Evolutionary conservation across 1,139 yeast genomes (phyloP).

Genomic region (Kodamaea arcana): DNA sequence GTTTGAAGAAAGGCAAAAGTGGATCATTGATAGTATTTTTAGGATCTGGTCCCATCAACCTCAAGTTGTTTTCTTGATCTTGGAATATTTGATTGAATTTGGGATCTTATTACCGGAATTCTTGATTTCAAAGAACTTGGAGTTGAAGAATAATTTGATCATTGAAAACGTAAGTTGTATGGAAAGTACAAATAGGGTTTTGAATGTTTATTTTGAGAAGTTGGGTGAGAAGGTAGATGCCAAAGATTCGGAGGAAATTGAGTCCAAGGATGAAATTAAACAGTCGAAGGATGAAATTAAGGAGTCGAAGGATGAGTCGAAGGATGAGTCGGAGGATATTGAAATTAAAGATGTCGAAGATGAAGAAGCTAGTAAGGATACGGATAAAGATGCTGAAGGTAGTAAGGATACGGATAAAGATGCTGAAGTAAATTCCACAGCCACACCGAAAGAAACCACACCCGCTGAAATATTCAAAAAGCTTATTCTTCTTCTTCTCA

Average conservation of each 20-base stretch:
- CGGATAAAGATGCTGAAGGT: constrained; percentile 1
- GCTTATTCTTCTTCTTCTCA: constrained; percentile 31
- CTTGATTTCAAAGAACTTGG: constrained; percentile 43
- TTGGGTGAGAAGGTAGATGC: constrained; percentile 1
- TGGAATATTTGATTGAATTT: constrained; percentile 58
- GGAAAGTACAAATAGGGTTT: constrained; percentile 41
- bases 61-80: constrained; percentile 69
- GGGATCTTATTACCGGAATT: constrained; percentile 42
- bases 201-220: constrained; percentile 16
- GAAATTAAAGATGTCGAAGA: constrained; percentile 3
- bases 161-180: constrained; percentile 44
- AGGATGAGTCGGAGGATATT: constrained; percentile 5
- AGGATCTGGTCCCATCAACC: constrained; percentile 81
- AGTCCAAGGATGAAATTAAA: constrained; percentile 1
- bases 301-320: constrained; percentile 5
- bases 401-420: constrained; percentile 5
- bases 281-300: neutral
- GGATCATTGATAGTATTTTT: constrained; percentile 62
- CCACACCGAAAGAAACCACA: neutral
- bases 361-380: constrained; percentile 7
- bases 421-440: constrained; percentile 4
- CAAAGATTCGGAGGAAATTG: constrained; percentile 5
- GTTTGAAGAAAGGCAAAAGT: constrained; percentile 27
- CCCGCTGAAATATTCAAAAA: constrained; percentile 13
- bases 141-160: constrained; percentile 28